Conservation (phyloP, 2,329 filamentous ascomycete species). For the Chrysoporthe puriensis region DNA sequence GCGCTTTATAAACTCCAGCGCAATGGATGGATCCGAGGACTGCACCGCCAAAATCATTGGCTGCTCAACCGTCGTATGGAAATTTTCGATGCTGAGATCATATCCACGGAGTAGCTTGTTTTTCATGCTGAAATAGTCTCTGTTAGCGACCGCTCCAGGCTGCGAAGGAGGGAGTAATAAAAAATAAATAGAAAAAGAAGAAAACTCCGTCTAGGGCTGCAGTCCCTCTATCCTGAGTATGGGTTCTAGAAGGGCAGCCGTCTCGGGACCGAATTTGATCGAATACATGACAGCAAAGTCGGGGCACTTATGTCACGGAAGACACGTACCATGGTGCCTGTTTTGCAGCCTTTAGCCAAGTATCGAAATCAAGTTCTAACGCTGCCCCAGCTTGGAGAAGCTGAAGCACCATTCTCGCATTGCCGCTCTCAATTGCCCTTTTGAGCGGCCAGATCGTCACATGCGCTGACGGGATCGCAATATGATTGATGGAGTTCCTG, state of each 20-base stretch:
- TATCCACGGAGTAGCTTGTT: constrained; percentile 39
- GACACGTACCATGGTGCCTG: constrained; percentile 32
- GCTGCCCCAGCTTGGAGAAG: constrained; percentile 67
- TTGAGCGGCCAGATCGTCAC: constrained; percentile 44
- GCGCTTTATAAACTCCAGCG: constrained; percentile 60
- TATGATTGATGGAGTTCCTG: constrained; percentile 68
- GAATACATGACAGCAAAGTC: constrained; percentile 21
- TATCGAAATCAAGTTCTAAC: constrained; percentile 63
- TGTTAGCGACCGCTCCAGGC: not conserved
- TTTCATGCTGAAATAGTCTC: constrained; percentile 37
- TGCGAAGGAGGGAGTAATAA: too few relatives aligned
- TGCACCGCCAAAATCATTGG: constrained; percentile 67
- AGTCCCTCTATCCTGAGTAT: not conserved
- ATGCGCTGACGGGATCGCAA: constrained; percentile 47
- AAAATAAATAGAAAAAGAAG: too few relatives aligned
- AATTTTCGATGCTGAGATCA: constrained; percentile 54
- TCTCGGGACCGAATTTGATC: constrained; percentile 21
- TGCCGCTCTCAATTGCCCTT: constrained; percentile 58
- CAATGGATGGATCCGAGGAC: constrained; percentile 51
- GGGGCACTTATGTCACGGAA: too few relatives aligned
- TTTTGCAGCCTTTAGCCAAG: constrained; percentile 63
- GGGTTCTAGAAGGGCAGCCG: not conserved
- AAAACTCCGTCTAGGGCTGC: not conserved
- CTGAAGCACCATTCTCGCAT: constrained; percentile 58
- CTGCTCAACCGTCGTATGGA: constrained; percentile 57